Evolutionary conservation across 2,329 filamentous ascomycete genomes (phyloP).

Genomic region (Curvularia hawaiiensis): DNA sequence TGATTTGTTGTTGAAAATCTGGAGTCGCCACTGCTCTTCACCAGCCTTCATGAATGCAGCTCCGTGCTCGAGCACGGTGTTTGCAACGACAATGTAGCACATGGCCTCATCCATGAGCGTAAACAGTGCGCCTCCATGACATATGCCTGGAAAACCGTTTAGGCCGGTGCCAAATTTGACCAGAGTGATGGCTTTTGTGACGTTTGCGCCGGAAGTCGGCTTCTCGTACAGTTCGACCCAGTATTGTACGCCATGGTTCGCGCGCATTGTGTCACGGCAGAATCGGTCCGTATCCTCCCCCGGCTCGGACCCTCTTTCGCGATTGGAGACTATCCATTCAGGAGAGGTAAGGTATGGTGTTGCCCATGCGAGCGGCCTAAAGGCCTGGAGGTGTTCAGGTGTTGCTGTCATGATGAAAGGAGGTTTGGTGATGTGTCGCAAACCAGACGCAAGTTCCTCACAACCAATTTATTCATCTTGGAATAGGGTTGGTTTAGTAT

Average conservation of each 20-base stretch:
- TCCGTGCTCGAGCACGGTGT: slow-evolving; percentile 14
- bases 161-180: slow-evolving; percentile 41
- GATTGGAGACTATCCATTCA: slow-evolving; percentile 24
- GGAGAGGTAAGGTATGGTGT: slow-evolving; percentile 26
- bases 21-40: slow-evolving; percentile 8
- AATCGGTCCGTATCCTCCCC: slow-evolving; percentile 21
- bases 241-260: slow-evolving; percentile 23
- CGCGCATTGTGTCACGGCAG: slow-evolving; percentile 22
- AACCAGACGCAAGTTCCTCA: background rate
- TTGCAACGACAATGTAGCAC: slow-evolving; percentile 24
- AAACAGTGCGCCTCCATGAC: slow-evolving; percentile 71
- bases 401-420: slow-evolving; percentile 14
- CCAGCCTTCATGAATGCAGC: slow-evolving; percentile 13
- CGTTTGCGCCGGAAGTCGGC: slow-evolving; percentile 18
- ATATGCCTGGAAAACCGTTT: slow-evolving; percentile 70
- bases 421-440: background rate
- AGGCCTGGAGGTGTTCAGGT: slow-evolving; percentile 23
- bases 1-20: slow-evolving; percentile 13
- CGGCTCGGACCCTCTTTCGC: slow-evolving; percentile 17
- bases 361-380: slow-evolving; percentile 31
- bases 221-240: slow-evolving; percentile 31
- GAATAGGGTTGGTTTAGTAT: background rate
- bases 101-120: slow-evolving; percentile 69
- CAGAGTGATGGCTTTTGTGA: slow-evolving; percentile 24
- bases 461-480: slow-evolving; percentile 1